Evolutionary conservation across 768 basidiomycete genomes (phyloP).

Genomic region (Hygrophoropsis aurantiaca): DNA sequence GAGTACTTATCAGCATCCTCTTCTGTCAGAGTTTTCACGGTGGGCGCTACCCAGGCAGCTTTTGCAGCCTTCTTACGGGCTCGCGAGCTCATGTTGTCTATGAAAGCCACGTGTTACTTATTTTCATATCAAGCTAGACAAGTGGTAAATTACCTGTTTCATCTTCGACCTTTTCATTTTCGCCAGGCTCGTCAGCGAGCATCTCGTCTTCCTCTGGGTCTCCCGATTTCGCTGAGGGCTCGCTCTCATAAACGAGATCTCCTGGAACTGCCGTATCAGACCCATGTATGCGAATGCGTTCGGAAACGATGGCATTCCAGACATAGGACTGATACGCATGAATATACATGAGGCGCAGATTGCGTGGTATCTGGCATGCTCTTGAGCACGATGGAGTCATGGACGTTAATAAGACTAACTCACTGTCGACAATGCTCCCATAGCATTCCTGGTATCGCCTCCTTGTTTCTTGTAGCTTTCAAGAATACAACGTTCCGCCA

Average conservation of each 20-base stretch:
- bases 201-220: conserved; percentile 17
- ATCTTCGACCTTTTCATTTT: conserved; percentile 33
- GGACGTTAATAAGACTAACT: conserved; percentile 13
- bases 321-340: conserved; percentile 99
- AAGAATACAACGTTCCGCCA: conserved; percentile 90
- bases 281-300: conserved; percentile 82
- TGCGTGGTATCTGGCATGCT: conserved; percentile 81
- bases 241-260: conserved; percentile 81
- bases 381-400: conserved; percentile 6
- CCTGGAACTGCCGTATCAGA: conserved; percentile 74
- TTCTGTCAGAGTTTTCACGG: conserved; percentile 74
- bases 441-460: conserved; percentile 77
- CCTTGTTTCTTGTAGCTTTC: conserved; percentile 85
- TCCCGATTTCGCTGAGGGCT: conserved; percentile 19
- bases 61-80: conserved; percentile 22
- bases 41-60: conserved; percentile 53
- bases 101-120: conserved; percentile 7
- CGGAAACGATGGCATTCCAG: conserved; percentile 97
- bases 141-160: conserved; percentile 29
- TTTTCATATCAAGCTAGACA: neutral
- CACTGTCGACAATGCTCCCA: conserved; percentile 86
- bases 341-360: conserved; percentile 94
- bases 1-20: conserved; percentile 79
- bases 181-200: conserved; percentile 32
- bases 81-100: conserved; percentile 18